Evolutionary conservation across 2,329 filamentous ascomycete genomes (phyloP).

Genomic region (Pseudogymnoascus sp.): DNA sequence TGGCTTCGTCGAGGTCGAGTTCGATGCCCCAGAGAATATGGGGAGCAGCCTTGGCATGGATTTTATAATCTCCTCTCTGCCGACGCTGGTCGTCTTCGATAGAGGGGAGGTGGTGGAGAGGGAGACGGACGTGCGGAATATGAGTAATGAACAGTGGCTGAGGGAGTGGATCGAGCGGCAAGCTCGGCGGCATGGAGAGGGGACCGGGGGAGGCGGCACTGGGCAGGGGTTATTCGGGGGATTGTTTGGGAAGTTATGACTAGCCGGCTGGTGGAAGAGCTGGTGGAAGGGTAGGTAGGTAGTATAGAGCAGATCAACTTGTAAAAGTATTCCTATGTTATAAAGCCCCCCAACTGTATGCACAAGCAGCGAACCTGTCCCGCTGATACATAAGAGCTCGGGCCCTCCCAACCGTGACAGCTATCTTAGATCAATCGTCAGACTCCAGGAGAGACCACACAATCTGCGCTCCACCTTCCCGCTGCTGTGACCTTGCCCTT

Average conservation of each 20-base stretch:
- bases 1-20: slow-evolving; percentile 48
- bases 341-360: neutral
- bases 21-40: slow-evolving; percentile 52
- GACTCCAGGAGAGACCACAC: neutral
- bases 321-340: neutral
- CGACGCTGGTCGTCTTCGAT: slow-evolving; percentile 52
- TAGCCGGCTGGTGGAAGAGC: neutral
- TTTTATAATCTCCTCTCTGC: slow-evolving; percentile 52
- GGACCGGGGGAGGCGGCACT: slow-evolving; percentile 36
- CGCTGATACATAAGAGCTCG: neutral
- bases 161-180: slow-evolving; percentile 48
- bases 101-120: slow-evolving; percentile 45
- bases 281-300: slow-evolving; percentile 1
- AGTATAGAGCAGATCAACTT: neutral
- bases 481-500: neutral
- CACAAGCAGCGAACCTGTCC: neutral
- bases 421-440: neutral
- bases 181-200: slow-evolving; percentile 39
- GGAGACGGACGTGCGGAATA: slow-evolving; percentile 40
- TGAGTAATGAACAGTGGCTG: slow-evolving; percentile 44
- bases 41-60: slow-evolving; percentile 39
- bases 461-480: neutral
- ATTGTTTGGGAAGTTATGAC: slow-evolving; percentile 24
- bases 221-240: slow-evolving; percentile 36
- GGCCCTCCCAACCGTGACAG: neutral